phyloP scores from a whole-genome alignment of 306 rosid genomes.

The Echinosophora koreensis region DNA sequence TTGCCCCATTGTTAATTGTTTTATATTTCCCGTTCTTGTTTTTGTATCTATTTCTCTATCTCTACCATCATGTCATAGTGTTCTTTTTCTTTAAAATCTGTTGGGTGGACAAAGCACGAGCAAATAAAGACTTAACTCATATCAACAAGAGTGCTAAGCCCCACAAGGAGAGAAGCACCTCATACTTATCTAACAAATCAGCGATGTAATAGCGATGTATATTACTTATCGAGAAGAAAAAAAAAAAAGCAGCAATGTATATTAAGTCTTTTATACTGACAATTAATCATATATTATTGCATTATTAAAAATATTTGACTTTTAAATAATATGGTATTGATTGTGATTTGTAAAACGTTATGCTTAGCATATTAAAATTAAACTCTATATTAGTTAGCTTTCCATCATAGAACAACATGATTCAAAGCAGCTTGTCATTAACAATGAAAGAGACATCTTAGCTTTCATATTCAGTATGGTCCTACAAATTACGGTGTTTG shows the following conservation, averaged over 20 bases:
- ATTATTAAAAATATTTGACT: too few species aligned
- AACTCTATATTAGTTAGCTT: slow-evolving; percentile 1
- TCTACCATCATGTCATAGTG: background rate
- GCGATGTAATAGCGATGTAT: background rate
- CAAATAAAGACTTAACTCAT: slow-evolving; percentile 1
- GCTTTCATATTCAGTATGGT: slow-evolving; percentile 5
- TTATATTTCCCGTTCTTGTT: too few species aligned
- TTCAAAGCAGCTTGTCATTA: slow-evolving; percentile 41
- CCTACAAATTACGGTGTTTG: background rate
- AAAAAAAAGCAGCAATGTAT: too few species aligned
- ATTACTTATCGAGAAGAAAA: too few species aligned
- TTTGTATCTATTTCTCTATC: background rate
- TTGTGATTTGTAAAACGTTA: too few species aligned
- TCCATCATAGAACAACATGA: background rate
- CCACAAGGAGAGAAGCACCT: background rate
- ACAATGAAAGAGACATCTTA: slow-evolving; percentile 33
- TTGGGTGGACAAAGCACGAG: background rate
- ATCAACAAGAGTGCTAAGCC: slow-evolving; percentile 27
- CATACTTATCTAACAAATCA: slow-evolving; percentile 22
- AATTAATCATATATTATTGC: too few species aligned
- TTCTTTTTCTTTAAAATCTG: background rate
- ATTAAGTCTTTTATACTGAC: too few species aligned
- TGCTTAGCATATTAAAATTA: too few species aligned
- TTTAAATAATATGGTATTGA: too few species aligned
- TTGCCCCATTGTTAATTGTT: too few species aligned